Conservation (phyloP, 1,139 yeast genomes). For the Saccharomycopsis crataegensis region DNA sequence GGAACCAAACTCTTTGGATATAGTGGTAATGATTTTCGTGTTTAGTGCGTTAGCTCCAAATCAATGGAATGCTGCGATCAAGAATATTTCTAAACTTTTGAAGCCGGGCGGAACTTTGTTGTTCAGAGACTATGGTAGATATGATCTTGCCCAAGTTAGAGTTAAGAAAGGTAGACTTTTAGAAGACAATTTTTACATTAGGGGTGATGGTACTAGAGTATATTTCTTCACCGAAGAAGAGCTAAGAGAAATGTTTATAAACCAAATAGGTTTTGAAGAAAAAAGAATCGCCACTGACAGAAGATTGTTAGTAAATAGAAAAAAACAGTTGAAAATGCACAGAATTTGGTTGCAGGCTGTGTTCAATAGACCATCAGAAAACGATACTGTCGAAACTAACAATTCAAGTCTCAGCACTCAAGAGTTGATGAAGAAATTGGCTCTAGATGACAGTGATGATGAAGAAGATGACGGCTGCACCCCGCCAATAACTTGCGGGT, state of each 20-base stretch:
- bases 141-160: slow-evolving; percentile 91
- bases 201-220: slow-evolving; percentile 98
- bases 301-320: slow-evolving; percentile 82
- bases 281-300: slow-evolving; percentile 83
- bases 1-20: slow-evolving; percentile 76
- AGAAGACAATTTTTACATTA: slow-evolving; percentile 87
- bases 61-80: slow-evolving; percentile 81
- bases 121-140: slow-evolving; percentile 92
- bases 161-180: slow-evolving; percentile 82
- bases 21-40: slow-evolving; percentile 88
- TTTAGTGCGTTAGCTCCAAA: slow-evolving; percentile 88
- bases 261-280: slow-evolving; percentile 47
- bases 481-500: slow-evolving; percentile 19
- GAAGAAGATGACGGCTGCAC: slow-evolving; percentile 17
- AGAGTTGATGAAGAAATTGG: slow-evolving; percentile 17
- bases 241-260: slow-evolving; percentile 63
- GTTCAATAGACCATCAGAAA: slow-evolving; percentile 31
- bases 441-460: slow-evolving; percentile 9
- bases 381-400: background rate
- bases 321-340: slow-evolving; percentile 89
- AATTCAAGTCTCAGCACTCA: background rate
- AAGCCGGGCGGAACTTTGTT: slow-evolving; percentile 91
- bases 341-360: slow-evolving; percentile 96
- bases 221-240: slow-evolving; percentile 96
- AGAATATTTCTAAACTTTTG: slow-evolving; percentile 59